phyloP scores from a whole-genome alignment of 495 filamentous ascomycete species.

The Hypoxylon trugodes region DNA sequence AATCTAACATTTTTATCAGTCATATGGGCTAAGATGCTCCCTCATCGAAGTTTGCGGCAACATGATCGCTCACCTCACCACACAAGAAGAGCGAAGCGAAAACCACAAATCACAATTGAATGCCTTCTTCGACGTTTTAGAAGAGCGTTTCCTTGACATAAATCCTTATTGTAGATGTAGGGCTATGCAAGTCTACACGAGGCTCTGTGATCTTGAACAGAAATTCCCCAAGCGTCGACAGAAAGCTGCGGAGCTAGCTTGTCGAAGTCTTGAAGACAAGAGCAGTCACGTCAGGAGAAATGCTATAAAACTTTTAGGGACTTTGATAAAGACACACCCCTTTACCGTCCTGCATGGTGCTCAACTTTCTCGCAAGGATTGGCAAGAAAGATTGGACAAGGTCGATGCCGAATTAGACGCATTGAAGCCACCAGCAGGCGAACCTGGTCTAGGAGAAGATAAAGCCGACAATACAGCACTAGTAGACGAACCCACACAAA shows the following conservation, averaged over 20 bases:
- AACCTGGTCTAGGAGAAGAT: conserved; percentile 76
- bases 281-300: conserved; percentile 97
- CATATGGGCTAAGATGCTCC: conserved; percentile 91
- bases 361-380: conserved; percentile 82
- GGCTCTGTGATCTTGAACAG: conserved; percentile 88
- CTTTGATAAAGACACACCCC: conserved; percentile 89
- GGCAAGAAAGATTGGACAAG: conserved; percentile 78
- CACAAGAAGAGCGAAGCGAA: conserved; percentile 87
- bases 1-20: conserved; percentile 58
- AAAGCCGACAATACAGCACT: conserved; percentile 67
- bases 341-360: conserved; percentile 93
- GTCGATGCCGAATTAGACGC: conserved; percentile 84
- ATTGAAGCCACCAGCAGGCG: conserved; percentile 79
- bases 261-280: conserved; percentile 92
- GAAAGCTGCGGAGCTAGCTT: conserved; percentile 82
- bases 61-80: conserved; percentile 87
- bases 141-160: conserved; percentile 94
- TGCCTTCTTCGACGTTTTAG: conserved; percentile 94
- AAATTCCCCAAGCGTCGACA: conserved; percentile 95
- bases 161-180: conserved; percentile 96
- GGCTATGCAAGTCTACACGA: conserved; percentile 91
- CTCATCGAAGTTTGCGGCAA: conserved; percentile 99
- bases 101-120: conserved; percentile 94
- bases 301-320: conserved; percentile 89
- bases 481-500: conserved; percentile 87